Evolutionary conservation across 768 basidiomycete genomes (phyloP).

Genomic region (Russula griseocarnosa): DNA sequence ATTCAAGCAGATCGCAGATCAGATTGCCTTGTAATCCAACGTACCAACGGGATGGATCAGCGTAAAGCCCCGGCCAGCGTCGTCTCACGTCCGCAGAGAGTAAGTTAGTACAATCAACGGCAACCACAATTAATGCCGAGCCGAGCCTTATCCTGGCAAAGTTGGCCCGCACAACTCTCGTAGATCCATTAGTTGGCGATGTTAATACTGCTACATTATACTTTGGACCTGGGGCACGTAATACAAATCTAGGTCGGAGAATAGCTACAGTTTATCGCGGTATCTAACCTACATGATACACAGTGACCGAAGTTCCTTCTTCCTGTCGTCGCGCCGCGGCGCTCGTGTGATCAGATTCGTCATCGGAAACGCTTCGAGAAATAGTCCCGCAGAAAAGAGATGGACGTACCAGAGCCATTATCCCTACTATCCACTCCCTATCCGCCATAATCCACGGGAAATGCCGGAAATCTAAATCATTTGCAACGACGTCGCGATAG

Average conservation of each 20-base stretch:
- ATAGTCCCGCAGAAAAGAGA: neutral
- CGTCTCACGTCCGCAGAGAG: neutral
- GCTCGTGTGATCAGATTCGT: neutral
- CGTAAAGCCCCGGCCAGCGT: too few relatives aligned
- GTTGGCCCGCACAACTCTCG: neutral
- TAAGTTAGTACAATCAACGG: neutral
- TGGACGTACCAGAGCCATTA: neutral
- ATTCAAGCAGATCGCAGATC: too few relatives aligned
- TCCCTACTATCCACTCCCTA: neutral
- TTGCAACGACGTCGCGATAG: neutral
- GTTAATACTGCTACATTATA: neutral
- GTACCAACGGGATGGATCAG: too few relatives aligned
- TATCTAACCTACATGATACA: constrained; percentile 6
- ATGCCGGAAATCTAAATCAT: neutral
- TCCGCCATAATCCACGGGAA: neutral
- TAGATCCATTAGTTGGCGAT: neutral
- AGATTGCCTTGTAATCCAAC: too few relatives aligned
- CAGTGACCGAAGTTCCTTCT: neutral
- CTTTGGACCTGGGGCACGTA: neutral
- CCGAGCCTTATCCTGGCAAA: neutral
- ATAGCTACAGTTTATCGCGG: neutral
- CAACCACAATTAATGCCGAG: too few relatives aligned
- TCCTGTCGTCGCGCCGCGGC: neutral
- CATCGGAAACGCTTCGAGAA: neutral
- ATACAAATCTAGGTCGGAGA: neutral